These are phyloP conservation scores for Leptosphaerulina australis DNA, from an alignment of 2,329 filamentous ascomycete genomes.

Conservation along the genomic window DNA sequence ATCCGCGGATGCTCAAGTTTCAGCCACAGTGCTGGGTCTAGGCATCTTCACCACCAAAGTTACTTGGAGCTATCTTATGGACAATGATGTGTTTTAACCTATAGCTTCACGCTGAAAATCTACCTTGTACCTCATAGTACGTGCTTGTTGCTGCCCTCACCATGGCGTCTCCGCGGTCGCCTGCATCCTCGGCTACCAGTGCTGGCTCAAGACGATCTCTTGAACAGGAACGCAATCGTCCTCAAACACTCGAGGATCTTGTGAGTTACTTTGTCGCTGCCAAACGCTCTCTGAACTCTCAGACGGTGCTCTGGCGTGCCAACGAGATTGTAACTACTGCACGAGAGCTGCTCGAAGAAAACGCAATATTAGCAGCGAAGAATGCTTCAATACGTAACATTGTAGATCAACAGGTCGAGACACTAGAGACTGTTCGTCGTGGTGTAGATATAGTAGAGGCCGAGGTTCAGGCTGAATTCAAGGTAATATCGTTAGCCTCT, in stretches of 20 bases:
- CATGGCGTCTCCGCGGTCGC: slow-evolving; percentile 52
- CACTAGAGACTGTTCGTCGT: slow-evolving; percentile 51
- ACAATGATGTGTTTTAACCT: background rate
- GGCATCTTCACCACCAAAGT: background rate
- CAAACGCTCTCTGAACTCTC: slow-evolving; percentile 84
- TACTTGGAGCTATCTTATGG: background rate
- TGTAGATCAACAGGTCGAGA: slow-evolving; percentile 53
- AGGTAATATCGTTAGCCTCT: slow-evolving; percentile 28
- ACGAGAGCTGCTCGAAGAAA: slow-evolving; percentile 76
- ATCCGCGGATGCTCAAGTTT: slow-evolving; percentile 2
- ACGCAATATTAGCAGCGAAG: slow-evolving; percentile 68
- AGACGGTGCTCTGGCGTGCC: slow-evolving; percentile 80
- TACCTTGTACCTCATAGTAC: background rate
- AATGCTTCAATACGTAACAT: slow-evolving; percentile 52
- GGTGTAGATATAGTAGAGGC: slow-evolving; percentile 52
- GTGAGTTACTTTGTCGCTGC: slow-evolving; percentile 84
- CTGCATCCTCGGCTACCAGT: slow-evolving; percentile 49
- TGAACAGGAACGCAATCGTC: slow-evolving; percentile 39
- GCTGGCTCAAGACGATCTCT: slow-evolving; percentile 32
- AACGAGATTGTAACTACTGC: slow-evolving; percentile 83
- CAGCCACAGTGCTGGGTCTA: slow-evolving; percentile 4
- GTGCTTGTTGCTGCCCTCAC: slow-evolving; percentile 4
- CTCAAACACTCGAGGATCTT: slow-evolving; percentile 71
- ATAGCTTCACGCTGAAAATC: background rate
- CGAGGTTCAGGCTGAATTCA: slow-evolving; percentile 53